Percentiles rank a stretch among this genome's conserved stretches.
These are phyloP conservation scores for Coprinopsis sp. DNA, from an alignment of 768 basidiomycete genomes.

Conservation along the genomic window DNA sequence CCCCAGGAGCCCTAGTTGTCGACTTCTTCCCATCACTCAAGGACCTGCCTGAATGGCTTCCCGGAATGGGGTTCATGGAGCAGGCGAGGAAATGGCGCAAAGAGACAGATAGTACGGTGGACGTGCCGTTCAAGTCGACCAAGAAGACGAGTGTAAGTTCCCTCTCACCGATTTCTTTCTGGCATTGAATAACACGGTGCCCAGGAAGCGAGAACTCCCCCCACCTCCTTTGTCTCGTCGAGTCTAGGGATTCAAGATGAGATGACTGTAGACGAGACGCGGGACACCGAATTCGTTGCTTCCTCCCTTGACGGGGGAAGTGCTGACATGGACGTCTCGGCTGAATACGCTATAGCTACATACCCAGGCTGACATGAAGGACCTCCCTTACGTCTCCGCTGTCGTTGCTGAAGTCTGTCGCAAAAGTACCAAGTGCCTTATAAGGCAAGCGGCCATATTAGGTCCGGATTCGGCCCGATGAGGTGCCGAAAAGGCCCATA, in stretches of 20 bases:
- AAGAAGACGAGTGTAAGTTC: conserved; percentile 42
- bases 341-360: conserved; percentile 44
- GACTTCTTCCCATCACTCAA: conserved; percentile 40
- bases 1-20: conserved; percentile 45
- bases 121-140: conserved; percentile 41
- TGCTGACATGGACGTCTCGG: conserved; percentile 46
- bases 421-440: conserved; percentile 47
- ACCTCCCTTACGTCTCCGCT: conserved; percentile 46
- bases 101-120: conserved; percentile 34
- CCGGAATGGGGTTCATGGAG: conserved; percentile 49
- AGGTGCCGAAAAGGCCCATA: too few species aligned
- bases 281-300: conserved; percentile 38
- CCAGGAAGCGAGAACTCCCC: conserved; percentile 39
- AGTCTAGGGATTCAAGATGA: conserved; percentile 33
- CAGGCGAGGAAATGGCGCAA: conserved; percentile 38
- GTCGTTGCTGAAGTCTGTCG: conserved; percentile 44
- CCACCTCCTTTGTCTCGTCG: conserved; percentile 39
- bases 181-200: too few species aligned
- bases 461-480: too few species aligned
- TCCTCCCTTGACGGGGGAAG: conserved; percentile 46
- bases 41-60: conserved; percentile 52
- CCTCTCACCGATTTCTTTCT: conserved; percentile 1
- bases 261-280: conserved; percentile 28
- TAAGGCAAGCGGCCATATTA: too few species aligned
- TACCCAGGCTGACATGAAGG: conserved; percentile 33